phyloP scores from a whole-genome alignment of 495 filamentous ascomycete genomes.

The Xylaria bambusicola region DNA sequence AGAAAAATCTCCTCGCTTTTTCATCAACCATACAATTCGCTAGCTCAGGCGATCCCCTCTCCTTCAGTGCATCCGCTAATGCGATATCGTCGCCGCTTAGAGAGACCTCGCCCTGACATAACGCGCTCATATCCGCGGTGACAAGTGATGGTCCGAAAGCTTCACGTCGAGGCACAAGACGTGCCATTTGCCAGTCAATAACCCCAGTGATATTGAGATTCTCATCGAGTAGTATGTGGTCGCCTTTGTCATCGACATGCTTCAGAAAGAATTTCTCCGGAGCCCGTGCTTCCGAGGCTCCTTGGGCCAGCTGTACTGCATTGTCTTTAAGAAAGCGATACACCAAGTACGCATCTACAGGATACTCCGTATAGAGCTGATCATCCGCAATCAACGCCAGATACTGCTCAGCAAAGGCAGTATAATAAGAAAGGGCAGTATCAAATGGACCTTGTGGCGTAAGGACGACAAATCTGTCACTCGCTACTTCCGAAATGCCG shows the following conservation, averaged over 20 bases:
- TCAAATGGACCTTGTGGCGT: slow-evolving; percentile 18
- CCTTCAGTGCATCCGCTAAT: slow-evolving; percentile 13
- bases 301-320: slow-evolving; percentile 1
- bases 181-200: slow-evolving; percentile 38
- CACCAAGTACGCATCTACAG: slow-evolving; percentile 41
- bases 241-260: slow-evolving; percentile 45
- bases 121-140: slow-evolving; percentile 36
- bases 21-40: slow-evolving; percentile 14
- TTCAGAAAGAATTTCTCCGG: slow-evolving; percentile 40
- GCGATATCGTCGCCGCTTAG: slow-evolving; percentile 20
- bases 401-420: slow-evolving; percentile 25
- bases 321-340: slow-evolving; percentile 41
- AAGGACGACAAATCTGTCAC: slow-evolving; percentile 27
- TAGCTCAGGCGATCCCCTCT: slow-evolving; percentile 16
- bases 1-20: slow-evolving; percentile 17
- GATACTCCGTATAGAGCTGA: slow-evolving; percentile 22
- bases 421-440: slow-evolving; percentile 18
- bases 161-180: slow-evolving; percentile 27
- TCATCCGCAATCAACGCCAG: slow-evolving; percentile 25
- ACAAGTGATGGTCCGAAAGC: slow-evolving; percentile 31
- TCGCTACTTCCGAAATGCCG: slow-evolving; percentile 12
- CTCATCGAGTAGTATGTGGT: slow-evolving; percentile 44
- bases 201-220: slow-evolving; percentile 44
- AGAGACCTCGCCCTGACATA: slow-evolving; percentile 24
- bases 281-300: not conserved